Conservation (phyloP, 805 yeast genomes). For the Candida dajiaensis region DNA sequence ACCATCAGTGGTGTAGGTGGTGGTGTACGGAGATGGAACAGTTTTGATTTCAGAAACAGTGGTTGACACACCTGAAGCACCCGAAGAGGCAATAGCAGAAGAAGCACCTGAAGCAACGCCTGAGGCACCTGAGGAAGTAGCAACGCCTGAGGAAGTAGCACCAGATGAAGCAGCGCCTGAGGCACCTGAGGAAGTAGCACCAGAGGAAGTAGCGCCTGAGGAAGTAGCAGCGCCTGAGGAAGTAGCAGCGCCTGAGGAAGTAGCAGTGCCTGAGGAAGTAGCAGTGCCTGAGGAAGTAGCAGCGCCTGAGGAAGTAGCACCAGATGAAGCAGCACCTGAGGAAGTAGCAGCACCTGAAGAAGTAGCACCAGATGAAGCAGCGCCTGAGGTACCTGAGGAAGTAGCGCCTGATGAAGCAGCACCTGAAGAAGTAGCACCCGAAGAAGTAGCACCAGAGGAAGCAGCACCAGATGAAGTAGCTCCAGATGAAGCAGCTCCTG, state of each 20-base stretch:
- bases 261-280: constrained; percentile 4
- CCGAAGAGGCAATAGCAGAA: background rate
- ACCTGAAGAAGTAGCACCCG: constrained; percentile 4
- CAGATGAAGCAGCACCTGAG: constrained; percentile 10
- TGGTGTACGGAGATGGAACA: constrained; percentile 8
- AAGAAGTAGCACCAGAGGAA: constrained; percentile 7
- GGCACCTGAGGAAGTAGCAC: constrained; percentile 9
- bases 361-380: background rate
- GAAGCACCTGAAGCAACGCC: constrained; percentile 4
- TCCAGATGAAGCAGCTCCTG: constrained; percentile 9
- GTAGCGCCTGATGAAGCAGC: background rate
- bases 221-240: constrained; percentile 3
- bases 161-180: constrained; percentile 11
- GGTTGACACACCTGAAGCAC: constrained; percentile 5
- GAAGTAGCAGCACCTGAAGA: constrained; percentile 18
- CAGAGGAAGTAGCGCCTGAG: background rate
- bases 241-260: constrained; percentile 1
- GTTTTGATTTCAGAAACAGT: background rate
- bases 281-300: constrained; percentile 14
- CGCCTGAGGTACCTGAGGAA: too few relatives aligned
- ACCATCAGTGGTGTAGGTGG: background rate
- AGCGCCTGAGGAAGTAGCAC: constrained; percentile 2
- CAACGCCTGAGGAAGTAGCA: background rate
- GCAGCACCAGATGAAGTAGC: constrained; percentile 8
- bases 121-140: constrained; percentile 14